Evolutionary conservation across 768 basidiomycete species (phyloP).

Genomic region (Tricholoma furcatifolium): DNA sequence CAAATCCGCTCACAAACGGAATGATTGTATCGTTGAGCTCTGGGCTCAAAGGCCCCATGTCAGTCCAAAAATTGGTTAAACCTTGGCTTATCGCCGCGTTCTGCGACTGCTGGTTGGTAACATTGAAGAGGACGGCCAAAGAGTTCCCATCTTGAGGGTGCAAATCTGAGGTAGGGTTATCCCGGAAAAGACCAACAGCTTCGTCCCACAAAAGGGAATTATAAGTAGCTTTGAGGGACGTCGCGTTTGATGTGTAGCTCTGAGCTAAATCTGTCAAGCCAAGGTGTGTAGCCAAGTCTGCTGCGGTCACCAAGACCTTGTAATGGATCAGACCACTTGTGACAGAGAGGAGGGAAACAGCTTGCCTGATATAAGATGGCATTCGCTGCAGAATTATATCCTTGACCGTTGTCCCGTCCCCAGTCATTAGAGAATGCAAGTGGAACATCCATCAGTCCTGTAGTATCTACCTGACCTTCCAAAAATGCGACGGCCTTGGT

Average conservation of each 20-base stretch:
- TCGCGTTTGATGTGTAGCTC: conserved; percentile 31
- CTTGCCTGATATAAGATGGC: conserved; percentile 42
- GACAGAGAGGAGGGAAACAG: background rate
- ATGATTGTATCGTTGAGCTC: conserved; percentile 52
- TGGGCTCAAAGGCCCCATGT: conserved; percentile 44
- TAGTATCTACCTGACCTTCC: conserved; percentile 38
- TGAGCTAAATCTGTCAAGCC: conserved; percentile 22
- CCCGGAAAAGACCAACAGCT: conserved; percentile 41
- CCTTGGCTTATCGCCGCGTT: conserved; percentile 41
- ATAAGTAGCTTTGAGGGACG: conserved; percentile 37
- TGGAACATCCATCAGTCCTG: conserved; percentile 40
- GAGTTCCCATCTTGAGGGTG: conserved; percentile 52
- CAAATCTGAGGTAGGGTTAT: conserved; percentile 40
- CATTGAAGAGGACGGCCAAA: conserved; percentile 45
- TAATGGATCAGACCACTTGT: background rate
- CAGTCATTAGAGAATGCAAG: conserved; percentile 44
- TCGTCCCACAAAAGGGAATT: conserved; percentile 46
- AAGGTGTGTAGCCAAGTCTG: conserved; percentile 32
- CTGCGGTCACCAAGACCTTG: conserved; percentile 33
- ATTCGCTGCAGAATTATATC: conserved; percentile 47
- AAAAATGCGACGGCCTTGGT: conserved; percentile 36
- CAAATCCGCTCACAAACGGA: conserved; percentile 51
- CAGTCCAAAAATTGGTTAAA: conserved; percentile 46
- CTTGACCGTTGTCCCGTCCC: conserved; percentile 45
- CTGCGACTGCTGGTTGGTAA: conserved; percentile 37